A percentile compares a stretch with the other conserved stretches of the same genome.
Conservation (phyloP, 2,329 filamentous ascomycete species). For the Xylaria sp. region DNA sequence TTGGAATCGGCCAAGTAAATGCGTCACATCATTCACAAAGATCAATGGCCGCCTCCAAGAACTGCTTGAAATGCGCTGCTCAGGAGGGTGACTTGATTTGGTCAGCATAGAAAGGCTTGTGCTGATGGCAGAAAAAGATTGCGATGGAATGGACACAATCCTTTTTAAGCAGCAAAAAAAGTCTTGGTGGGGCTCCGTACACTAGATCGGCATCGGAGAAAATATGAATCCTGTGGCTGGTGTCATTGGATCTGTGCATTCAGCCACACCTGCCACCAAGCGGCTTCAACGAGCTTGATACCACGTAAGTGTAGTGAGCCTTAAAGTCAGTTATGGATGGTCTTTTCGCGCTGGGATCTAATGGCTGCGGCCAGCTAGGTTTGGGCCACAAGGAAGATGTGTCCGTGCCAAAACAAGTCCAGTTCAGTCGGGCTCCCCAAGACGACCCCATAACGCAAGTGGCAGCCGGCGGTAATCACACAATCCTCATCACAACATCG, state of each 20-base stretch:
- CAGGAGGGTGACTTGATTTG: not conserved
- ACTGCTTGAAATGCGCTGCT: not conserved
- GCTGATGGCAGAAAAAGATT: slow-evolving; percentile 9
- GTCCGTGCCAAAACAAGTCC: slow-evolving; percentile 69
- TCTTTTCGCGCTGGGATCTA: slow-evolving; percentile 78
- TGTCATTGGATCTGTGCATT: not conserved
- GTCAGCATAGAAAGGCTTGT: not conserved
- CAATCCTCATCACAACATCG: slow-evolving; percentile 71
- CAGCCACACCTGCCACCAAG: slow-evolving; percentile 15
- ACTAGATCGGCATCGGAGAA: slow-evolving; percentile 33
- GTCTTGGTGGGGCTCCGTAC: slow-evolving; percentile 24
- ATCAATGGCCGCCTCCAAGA: not conserved
- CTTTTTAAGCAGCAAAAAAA: slow-evolving; percentile 30
- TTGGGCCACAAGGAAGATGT: slow-evolving; percentile 77
- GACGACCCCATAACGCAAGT: slow-evolving; percentile 53
- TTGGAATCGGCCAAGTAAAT: slow-evolving; percentile 24
- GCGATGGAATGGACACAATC: not conserved
- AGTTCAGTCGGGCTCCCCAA: slow-evolving; percentile 60
- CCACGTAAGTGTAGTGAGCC: too few relatives aligned
- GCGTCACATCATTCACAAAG: slow-evolving; percentile 41
- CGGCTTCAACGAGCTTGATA: not conserved
- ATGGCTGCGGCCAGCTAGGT: slow-evolving; percentile 78
- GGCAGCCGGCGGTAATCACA: slow-evolving; percentile 85
- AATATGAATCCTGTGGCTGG: slow-evolving; percentile 27
- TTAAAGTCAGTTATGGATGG: slow-evolving; percentile 55